Conservation (phyloP, 2,329 filamentous ascomycete genomes). For the Cladophialophora bantiana region DNA sequence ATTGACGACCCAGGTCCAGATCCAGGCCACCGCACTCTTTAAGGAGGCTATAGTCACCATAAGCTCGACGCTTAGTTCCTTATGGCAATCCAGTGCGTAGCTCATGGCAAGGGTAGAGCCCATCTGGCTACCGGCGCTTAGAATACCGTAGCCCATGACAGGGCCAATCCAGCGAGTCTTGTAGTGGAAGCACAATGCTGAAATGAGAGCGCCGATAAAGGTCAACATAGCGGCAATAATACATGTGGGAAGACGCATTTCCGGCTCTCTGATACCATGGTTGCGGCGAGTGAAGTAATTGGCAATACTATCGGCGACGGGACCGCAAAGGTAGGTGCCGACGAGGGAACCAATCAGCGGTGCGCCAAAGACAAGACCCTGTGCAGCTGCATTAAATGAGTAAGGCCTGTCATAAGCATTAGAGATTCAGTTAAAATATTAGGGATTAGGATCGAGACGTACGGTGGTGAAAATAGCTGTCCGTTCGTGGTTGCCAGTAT, state of each 20-base stretch:
- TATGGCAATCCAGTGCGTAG: conserved; percentile 21
- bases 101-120: conserved; percentile 17
- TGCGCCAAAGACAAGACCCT: conserved; percentile 60
- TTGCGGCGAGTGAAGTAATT: conserved; percentile 58
- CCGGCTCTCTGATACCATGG: conserved; percentile 62
- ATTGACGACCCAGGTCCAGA: conserved; percentile 22
- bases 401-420: conserved; percentile 34
- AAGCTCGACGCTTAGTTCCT: conserved; percentile 18
- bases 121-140: conserved; percentile 17
- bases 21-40: conserved; percentile 20
- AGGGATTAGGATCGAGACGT: background rate
- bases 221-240: conserved; percentile 62
- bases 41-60: conserved; percentile 14
- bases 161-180: conserved; percentile 18
- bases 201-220: conserved; percentile 45
- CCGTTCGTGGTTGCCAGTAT: conserved; percentile 7
- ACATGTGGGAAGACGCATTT: conserved; percentile 62
- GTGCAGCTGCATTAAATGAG: conserved; percentile 45
- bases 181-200: conserved; percentile 8
- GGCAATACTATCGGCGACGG: conserved; percentile 45
- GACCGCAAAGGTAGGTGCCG: conserved; percentile 51
- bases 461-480: conserved; percentile 19
- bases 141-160: conserved; percentile 8
- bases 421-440: background rate
- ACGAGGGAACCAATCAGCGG: conserved; percentile 53